Evolutionary conservation across 305 asterid species (phyloP), one percentile per base, ranked within the genome.

Genomic region (Fraxinus greggii): DNA sequence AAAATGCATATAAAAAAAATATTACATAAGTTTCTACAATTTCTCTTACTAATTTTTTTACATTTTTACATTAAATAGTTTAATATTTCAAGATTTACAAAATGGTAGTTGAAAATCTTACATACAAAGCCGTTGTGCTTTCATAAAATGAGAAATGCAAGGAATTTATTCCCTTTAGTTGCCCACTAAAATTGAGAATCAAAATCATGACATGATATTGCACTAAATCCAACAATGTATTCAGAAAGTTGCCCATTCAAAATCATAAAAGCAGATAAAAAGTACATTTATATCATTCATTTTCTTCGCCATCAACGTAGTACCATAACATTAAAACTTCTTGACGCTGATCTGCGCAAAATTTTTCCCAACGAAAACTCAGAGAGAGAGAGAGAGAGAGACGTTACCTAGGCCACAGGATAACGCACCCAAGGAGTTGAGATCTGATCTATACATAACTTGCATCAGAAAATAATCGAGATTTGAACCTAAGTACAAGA

Each of bases 401-500:
- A 76, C 42, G 77, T 61, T 21, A 29, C 70, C 73, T 12, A 74
- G 73, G 32, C n/a, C 65, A 76, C 59, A 75, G 42, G 81, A 48
- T 12, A 75, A 19, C 51, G 40, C 77, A 54, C 56, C 78, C 83
- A 83, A 72, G 32, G 75, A 48, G 76, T 35, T 61, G 70, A 56
- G 29, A 83, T 77, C 82, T 76, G 70, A 79, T 85, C 86, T 90
- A 76, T 85, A 87, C 90, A 87, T 80, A 73, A 33, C 73, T 80
- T 81, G 45, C 77, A 84, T 78, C 51, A 72, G 82, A 61, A 84
- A 83, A 79, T 38, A 82, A 83, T 72, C 72, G 76, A 84, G 80
- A 82, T 63, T 74, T 74, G 85, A 80, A 83, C 74, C 82, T 76
- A 80, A 83, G 83, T 78, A 82, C 84, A 80, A 56, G 82, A 80